Evolutionary conservation across 2,329 filamentous ascomycete genomes (phyloP).

Genomic region (Cladosporium halotolerans): DNA sequence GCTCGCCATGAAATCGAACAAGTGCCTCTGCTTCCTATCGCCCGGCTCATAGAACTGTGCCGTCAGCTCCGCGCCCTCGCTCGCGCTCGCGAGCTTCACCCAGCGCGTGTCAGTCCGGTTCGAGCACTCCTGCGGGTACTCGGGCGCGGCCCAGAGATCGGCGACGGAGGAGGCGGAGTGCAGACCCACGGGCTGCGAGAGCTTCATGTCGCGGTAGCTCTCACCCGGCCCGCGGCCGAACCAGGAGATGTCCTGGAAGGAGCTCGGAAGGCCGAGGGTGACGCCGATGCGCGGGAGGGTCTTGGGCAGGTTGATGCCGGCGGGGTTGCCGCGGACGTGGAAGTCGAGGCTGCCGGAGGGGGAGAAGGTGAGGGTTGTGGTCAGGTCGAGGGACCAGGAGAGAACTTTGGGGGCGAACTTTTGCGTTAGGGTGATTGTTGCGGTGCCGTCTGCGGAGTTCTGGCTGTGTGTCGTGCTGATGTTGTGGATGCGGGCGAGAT

Average conservation of each 20-base stretch:
- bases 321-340: constrained; percentile 30
- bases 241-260: constrained; percentile 50
- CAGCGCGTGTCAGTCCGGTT: constrained; percentile 58
- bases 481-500: constrained; percentile 18
- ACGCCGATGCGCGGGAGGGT: constrained; percentile 59
- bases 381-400: constrained; percentile 47
- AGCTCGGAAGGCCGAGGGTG: constrained; percentile 45
- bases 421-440: constrained; percentile 17
- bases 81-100: constrained; percentile 34
- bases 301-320: constrained; percentile 43
- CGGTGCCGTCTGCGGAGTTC: constrained; percentile 8
- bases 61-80: constrained; percentile 11
- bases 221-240: constrained; percentile 60
- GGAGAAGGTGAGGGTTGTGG: constrained; percentile 49
- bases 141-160: constrained; percentile 53
- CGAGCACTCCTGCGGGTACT: constrained; percentile 62
- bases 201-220: constrained; percentile 61
- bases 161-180: constrained; percentile 32
- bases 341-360: constrained; percentile 42
- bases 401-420: constrained; percentile 51
- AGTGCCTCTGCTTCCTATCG: constrained; percentile 9
- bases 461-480: constrained; percentile 15
- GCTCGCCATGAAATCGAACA: constrained; percentile 48
- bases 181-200: constrained; percentile 47
- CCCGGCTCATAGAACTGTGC: constrained; percentile 27